These are phyloP conservation scores for Suillus alpinus DNA, from an alignment of 768 basidiomycete genomes.

Conservation along the genomic window DNA sequence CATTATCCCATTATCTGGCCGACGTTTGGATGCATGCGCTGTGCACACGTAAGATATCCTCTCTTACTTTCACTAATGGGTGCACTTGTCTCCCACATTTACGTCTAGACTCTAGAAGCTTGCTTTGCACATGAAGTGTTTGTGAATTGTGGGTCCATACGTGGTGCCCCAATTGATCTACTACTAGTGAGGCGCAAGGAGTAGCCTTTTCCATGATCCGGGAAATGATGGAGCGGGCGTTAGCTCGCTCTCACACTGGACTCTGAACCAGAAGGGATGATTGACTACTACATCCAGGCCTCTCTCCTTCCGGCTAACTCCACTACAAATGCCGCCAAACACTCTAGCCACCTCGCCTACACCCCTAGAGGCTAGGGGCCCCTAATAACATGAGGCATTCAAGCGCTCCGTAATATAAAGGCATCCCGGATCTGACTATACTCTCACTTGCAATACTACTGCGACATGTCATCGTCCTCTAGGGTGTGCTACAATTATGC, in stretches of 20 bases:
- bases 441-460: background rate
- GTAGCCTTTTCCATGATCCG: background rate
- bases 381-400: background rate
- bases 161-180: background rate
- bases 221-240: background rate
- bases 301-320: too few relatives aligned
- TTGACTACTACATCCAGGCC: too few relatives aligned
- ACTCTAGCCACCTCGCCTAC: too few relatives aligned
- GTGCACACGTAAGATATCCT: background rate
- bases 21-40: background rate
- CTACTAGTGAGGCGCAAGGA: too few relatives aligned
- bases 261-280: too few relatives aligned
- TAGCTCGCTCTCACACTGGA: too few relatives aligned
- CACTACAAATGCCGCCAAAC: too few relatives aligned
- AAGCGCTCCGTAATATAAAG: background rate
- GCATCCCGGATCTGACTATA: background rate
- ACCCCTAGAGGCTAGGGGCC: too few relatives aligned
- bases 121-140: background rate
- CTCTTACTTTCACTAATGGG: background rate
- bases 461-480: background rate
- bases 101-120: background rate
- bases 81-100: background rate
- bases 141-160: background rate
- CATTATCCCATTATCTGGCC: background rate
- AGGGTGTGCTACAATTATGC: background rate